Conservation (phyloP, 306 rosid species). For the Cyamopsis tetragonoloba region DNA sequence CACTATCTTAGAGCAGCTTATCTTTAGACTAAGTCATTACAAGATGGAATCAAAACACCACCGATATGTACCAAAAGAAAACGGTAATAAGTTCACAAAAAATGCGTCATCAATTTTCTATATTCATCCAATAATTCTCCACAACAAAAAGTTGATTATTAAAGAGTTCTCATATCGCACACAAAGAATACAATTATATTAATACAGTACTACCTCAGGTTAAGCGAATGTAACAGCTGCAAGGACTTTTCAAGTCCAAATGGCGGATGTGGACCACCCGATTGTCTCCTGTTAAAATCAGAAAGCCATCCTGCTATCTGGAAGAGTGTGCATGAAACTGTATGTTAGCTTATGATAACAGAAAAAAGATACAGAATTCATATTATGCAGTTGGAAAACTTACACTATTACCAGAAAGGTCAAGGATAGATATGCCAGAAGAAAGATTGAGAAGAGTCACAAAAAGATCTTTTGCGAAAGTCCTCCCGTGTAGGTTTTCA, state of each 20-base stretch:
- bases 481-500: conserved; percentile 50
- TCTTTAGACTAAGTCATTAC: not conserved
- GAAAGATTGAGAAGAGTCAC: conserved; percentile 59
- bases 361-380: conserved; percentile 9
- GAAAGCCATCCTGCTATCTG: conserved; percentile 91
- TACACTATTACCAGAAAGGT: conserved; percentile 83
- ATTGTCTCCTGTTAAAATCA: conserved; percentile 44
- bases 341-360: conserved; percentile 24
- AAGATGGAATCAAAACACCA: conserved; percentile 3
- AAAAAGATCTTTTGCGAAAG: conserved; percentile 58
- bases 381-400: conserved; percentile 34
- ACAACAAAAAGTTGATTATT: not conserved
- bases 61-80: conserved; percentile 14
- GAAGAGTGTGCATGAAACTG: conserved; percentile 28
- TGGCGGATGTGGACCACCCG: conserved; percentile 26
- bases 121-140: not conserved
- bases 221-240: conserved; percentile 65
- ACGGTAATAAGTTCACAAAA: not conserved
- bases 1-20: conserved; percentile 13
- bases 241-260: conserved; percentile 52
- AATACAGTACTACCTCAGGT: conserved; percentile 57
- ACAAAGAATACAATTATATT: conserved; percentile 19
- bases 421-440: conserved; percentile 66
- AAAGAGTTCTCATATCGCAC: conserved; percentile 2
- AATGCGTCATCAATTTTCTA: not conserved